A percentile compares a stretch with the other conserved stretches of the same genome.
These are phyloP conservation scores for Sphagnum contortum DNA, from an alignment of 225 moss, liverwort and hornwort species.

Conservation along the genomic window DNA sequence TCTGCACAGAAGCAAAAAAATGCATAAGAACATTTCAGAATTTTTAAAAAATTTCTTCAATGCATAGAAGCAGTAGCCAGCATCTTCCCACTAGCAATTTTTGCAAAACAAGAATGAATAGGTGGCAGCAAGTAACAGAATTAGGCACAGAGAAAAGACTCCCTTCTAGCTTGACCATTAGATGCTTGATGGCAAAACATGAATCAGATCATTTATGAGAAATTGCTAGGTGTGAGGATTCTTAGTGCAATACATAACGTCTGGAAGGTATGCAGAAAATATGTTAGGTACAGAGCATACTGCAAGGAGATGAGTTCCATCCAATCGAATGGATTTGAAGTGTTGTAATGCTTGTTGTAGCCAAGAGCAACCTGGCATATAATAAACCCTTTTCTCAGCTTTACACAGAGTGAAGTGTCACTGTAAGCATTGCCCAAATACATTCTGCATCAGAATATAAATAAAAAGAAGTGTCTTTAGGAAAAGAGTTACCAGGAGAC, in stretches of 20 bases:
- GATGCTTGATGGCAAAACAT: too few species aligned
- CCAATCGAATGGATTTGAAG: slow-evolving; percentile 78
- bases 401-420: background rate
- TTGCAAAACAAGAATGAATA: too few species aligned
- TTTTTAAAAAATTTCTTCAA: background rate
- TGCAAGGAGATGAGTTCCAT: slow-evolving; percentile 92
- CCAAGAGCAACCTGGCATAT: slow-evolving; percentile 52
- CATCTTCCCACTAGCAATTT: slow-evolving; percentile 1
- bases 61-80: background rate
- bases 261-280: too few species aligned
- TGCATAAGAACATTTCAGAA: background rate
- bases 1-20: slow-evolving; percentile 27
- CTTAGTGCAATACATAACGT: too few species aligned
- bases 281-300: slow-evolving; percentile 26
- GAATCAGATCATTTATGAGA: too few species aligned
- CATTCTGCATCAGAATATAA: background rate
- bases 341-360: slow-evolving; percentile 54
- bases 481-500: slow-evolving; percentile 47
- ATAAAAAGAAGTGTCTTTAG: slow-evolving; percentile 1
- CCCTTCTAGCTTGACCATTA: too few species aligned
- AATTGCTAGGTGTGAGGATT: too few species aligned
- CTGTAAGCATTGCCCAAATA: background rate
- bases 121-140: too few species aligned
- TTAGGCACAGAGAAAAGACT: too few species aligned
- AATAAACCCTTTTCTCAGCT: background rate